Percentiles rank a stretch among this genome's conserved stretches.
phyloP scores from a whole-genome alignment of 306 rosid species.

The Lathyrus oleraceus region DNA sequence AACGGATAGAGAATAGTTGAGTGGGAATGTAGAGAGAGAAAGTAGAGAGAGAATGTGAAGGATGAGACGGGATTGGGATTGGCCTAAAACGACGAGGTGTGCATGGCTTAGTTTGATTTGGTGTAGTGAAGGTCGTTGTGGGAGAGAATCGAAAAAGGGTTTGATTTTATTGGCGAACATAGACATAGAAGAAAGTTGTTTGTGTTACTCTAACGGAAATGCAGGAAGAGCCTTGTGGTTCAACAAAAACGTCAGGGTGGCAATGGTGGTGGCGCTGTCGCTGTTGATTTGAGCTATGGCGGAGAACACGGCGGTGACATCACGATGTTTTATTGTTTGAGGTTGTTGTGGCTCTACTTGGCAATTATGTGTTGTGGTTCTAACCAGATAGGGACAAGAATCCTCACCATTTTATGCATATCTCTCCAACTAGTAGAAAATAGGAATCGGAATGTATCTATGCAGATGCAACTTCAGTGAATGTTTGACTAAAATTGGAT shows the following conservation, averaged over 20 bases:
- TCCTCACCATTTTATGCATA: too few relatives aligned
- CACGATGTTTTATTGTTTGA: too few relatives aligned
- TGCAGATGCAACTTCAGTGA: too few relatives aligned
- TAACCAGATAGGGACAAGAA: too few relatives aligned
- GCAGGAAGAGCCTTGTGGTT: too few relatives aligned
- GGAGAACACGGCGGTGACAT: not conserved
- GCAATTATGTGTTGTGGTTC: too few relatives aligned
- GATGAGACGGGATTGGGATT: slow-evolving; percentile 42
- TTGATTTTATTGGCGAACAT: not conserved
- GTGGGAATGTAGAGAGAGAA: slow-evolving; percentile 28
- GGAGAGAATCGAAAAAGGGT: slow-evolving; percentile 29
- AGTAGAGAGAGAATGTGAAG: slow-evolving; percentile 59
- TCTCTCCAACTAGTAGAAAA: too few relatives aligned
- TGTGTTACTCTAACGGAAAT: not conserved
- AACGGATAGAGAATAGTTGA: slow-evolving; percentile 47
- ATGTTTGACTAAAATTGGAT: too few relatives aligned
- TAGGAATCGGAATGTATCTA: too few relatives aligned
- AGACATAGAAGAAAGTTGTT: not conserved
- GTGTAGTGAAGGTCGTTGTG: slow-evolving; percentile 40
- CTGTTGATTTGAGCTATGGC: not conserved
- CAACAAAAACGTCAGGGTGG: not conserved
- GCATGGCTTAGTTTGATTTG: slow-evolving; percentile 74
- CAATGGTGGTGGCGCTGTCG: not conserved
- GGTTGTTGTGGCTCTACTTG: too few relatives aligned
- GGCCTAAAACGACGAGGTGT: slow-evolving; percentile 48